phyloP scores from a whole-genome alignment of 768 basidiomycete genomes.

The Leucogyrophana mollusca region DNA sequence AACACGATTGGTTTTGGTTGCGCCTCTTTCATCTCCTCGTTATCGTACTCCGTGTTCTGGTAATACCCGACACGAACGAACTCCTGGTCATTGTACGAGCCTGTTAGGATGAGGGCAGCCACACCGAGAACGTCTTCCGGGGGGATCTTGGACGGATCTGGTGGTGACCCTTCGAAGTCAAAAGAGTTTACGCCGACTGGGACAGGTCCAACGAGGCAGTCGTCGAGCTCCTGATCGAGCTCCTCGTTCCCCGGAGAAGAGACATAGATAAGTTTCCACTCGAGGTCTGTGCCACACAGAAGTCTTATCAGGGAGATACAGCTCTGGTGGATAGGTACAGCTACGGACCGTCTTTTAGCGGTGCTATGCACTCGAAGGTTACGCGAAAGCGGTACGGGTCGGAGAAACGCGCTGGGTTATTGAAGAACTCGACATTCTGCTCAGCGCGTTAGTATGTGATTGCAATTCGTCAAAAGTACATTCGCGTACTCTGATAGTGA shows the following conservation, averaged over 20 bases:
- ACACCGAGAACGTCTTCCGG: slow-evolving; percentile 91
- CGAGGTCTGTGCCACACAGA: slow-evolving; percentile 66
- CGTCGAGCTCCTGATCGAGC: slow-evolving; percentile 96
- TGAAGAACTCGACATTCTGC: slow-evolving; percentile 86
- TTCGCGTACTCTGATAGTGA: slow-evolving; percentile 60
- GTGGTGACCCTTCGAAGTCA: slow-evolving; percentile 89
- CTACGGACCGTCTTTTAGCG: slow-evolving; percentile 77
- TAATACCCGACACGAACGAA: slow-evolving; percentile 99
- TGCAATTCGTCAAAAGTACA: slow-evolving; percentile 1
- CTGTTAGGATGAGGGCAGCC: slow-evolving; percentile 94
- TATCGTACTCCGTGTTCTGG: slow-evolving; percentile 98
- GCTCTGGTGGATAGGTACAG: background rate
- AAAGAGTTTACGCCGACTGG: slow-evolving; percentile 97
- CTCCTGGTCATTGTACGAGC: slow-evolving; percentile 94
- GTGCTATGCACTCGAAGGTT: slow-evolving; percentile 95
- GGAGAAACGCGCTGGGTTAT: slow-evolving; percentile 89
- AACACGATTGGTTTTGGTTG: slow-evolving; percentile 71
- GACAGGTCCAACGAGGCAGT: slow-evolving; percentile 96
- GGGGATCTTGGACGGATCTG: slow-evolving; percentile 83
- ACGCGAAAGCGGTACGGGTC: slow-evolving; percentile 93
- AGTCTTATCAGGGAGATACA: background rate
- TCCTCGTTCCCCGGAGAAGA: slow-evolving; percentile 89
- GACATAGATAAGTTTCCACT: slow-evolving; percentile 98
- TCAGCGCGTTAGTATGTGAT: background rate
- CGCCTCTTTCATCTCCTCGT: slow-evolving; percentile 82